phyloP scores from a whole-genome alignment of 2,329 filamentous ascomycete species.

The Hysterium pulicare region DNA sequence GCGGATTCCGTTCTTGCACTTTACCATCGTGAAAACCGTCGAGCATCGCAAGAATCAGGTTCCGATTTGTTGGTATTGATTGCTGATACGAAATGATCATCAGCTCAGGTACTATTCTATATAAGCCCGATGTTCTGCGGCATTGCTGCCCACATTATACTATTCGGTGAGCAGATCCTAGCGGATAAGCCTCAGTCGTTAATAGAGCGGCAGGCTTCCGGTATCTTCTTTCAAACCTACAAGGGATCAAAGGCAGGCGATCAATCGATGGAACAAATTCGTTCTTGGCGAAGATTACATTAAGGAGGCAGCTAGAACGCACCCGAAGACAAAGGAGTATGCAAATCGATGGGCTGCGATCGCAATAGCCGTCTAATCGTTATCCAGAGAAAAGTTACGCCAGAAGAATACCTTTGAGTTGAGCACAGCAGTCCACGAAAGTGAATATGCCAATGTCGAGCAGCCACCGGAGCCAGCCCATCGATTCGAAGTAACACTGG shows the following conservation, averaged over 20 bases:
- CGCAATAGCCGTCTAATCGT: slow-evolving; percentile 1
- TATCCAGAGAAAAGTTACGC: slow-evolving; percentile 53
- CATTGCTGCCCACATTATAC: slow-evolving; percentile 94
- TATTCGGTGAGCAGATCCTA: slow-evolving; percentile 59
- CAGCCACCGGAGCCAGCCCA: slow-evolving; percentile 64
- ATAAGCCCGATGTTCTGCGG: slow-evolving; percentile 71
- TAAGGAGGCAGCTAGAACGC: slow-evolving; percentile 59
- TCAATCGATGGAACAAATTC: slow-evolving; percentile 73
- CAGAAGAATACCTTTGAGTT: slow-evolving; percentile 68
- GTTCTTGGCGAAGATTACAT: slow-evolving; percentile 67
- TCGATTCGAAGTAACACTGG: slow-evolving; percentile 65
- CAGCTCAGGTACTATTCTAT: slow-evolving; percentile 60
- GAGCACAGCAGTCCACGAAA: slow-evolving; percentile 64
- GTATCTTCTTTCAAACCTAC: slow-evolving; percentile 61
- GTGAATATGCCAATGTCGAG: slow-evolving; percentile 56
- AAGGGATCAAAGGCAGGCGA: slow-evolving; percentile 69
- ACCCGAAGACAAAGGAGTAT: slow-evolving; percentile 66
- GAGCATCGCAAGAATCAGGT: not conserved
- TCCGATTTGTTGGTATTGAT: slow-evolving; percentile 2
- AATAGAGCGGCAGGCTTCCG: no score
- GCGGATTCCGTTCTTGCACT: not conserved
- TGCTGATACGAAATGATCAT: slow-evolving; percentile 6
- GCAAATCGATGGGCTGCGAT: slow-evolving; percentile 9
- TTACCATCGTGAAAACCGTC: no score
- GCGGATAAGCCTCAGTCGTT: not conserved